Evolutionary conservation across 768 basidiomycete genomes (phyloP).

Genomic region (Boletus huronensis): DNA sequence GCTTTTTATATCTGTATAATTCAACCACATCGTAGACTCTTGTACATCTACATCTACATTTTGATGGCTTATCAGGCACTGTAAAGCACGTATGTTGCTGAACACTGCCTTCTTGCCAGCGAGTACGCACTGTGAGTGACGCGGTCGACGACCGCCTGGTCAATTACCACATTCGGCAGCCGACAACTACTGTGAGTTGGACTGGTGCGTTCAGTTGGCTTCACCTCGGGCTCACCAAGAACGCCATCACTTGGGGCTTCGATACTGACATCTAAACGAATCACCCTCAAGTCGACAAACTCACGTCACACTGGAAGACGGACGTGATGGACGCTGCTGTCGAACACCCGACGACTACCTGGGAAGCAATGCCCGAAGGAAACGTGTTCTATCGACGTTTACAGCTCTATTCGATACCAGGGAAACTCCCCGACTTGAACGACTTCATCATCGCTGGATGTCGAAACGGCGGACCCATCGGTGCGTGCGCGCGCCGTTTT

Average conservation of each 20-base stretch:
- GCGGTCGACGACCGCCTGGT: no score
- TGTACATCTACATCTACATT: no score
- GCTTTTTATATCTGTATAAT: no score
- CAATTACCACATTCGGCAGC: conserved; percentile 4
- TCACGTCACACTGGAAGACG: background rate
- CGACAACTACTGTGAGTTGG: background rate
- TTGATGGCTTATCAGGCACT: background rate
- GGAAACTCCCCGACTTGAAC: conserved; percentile 70
- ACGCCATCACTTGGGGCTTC: background rate
- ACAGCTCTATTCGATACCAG: conserved; percentile 78
- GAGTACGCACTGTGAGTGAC: background rate
- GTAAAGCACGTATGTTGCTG: conserved; percentile 10
- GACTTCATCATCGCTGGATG: conserved; percentile 83
- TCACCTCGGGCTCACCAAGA: background rate
- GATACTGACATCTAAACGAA: background rate
- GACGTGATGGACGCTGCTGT: conserved; percentile 36
- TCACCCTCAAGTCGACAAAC: background rate
- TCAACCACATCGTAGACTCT: no score
- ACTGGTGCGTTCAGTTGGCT: background rate
- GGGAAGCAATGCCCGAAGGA: conserved; percentile 90
- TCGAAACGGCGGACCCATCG: conserved; percentile 85
- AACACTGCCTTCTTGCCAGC: background rate
- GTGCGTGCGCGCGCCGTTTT: conserved; percentile 38
- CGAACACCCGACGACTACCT: conserved; percentile 76
- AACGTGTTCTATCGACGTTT: conserved; percentile 85